Percentiles rank a stretch among this genome's conserved stretches.
phyloP scores from a whole-genome alignment of 2,329 filamentous ascomycete genomes.

The Ambrosiella xylebori region DNA sequence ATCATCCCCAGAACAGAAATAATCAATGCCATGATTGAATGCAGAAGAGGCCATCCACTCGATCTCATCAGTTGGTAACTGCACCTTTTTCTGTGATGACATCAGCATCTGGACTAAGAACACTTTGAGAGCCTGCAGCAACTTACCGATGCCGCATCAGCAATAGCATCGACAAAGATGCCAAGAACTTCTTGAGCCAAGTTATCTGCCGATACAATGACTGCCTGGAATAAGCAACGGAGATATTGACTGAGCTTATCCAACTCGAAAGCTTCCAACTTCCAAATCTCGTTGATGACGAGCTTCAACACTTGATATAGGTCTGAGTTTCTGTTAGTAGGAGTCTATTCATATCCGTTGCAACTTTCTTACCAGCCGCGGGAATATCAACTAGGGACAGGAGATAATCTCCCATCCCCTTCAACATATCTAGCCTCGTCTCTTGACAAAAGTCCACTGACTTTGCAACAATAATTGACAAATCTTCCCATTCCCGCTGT shows the following conservation, averaged over 20 bases:
- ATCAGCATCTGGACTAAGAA: background rate
- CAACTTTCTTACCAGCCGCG: conserved; percentile 27
- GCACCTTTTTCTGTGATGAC: conserved; percentile 5
- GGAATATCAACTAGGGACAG: conserved; percentile 34
- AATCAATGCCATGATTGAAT: conserved; percentile 56
- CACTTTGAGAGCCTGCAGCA: background rate
- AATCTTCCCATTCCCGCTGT: conserved; percentile 49
- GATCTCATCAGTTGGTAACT: conserved; percentile 49
- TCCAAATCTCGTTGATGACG: conserved; percentile 53
- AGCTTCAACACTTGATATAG: conserved; percentile 40
- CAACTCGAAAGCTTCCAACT: conserved; percentile 36
- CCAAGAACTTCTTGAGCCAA: conserved; percentile 43
- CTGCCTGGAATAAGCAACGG: conserved; percentile 55
- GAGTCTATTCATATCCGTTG: background rate
- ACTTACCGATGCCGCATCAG: conserved; percentile 31
- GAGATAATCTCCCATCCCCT: conserved; percentile 49
- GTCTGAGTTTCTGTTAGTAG: conserved; percentile 21
- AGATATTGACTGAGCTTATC: conserved; percentile 57
- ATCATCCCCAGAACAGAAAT: conserved; percentile 38
- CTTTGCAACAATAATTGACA: conserved; percentile 41
- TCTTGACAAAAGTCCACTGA: conserved; percentile 23
- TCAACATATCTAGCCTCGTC: conserved; percentile 30
- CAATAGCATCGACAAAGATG: conserved; percentile 40
- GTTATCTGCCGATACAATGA: conserved; percentile 38
- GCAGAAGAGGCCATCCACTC: conserved; percentile 57